These are phyloP conservation scores for Circinella minor DNA, from an alignment of 371 early-diverging fungal genomes.

Conservation along the genomic window DNA sequence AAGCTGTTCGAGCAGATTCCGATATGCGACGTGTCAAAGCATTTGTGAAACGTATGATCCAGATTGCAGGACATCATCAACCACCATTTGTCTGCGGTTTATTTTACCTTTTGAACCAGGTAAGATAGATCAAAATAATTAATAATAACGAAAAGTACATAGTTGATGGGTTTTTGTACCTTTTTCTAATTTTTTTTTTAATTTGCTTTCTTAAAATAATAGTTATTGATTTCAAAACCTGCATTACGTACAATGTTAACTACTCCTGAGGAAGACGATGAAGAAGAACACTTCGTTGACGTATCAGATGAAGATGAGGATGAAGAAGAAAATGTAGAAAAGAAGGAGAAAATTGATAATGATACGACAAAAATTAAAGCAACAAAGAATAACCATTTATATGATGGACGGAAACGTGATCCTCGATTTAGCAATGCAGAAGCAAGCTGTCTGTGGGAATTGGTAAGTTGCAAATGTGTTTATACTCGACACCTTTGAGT, in stretches of 20 bases:
- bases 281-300: constrained; percentile 61
- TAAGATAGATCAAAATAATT: constrained; percentile 37
- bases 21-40: constrained; percentile 74
- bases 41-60: constrained; percentile 90
- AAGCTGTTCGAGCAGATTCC: constrained; percentile 81
- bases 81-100: constrained; percentile 86
- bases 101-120: constrained; percentile 83
- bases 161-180: not conserved
- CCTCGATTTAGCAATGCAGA: constrained; percentile 87
- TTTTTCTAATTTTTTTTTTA: not conserved
- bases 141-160: not conserved
- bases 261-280: constrained; percentile 74
- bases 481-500: no score
- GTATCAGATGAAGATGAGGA: constrained; percentile 48
- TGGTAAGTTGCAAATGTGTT: constrained; percentile 49
- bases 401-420: constrained; percentile 89
- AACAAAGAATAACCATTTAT: constrained; percentile 38
- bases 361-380: constrained; percentile 3
- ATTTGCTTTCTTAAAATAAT: not conserved
- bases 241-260: constrained; percentile 66
- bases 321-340: constrained; percentile 14
- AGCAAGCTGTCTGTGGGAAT: constrained; percentile 88
- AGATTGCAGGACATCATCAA: constrained; percentile 77
- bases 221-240: constrained; percentile 47
- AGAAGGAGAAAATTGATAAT: not conserved